A percentile compares a stretch with the other conserved stretches of the same genome.
Conservation (phyloP, 495 filamentous ascomycete species). For the Amorphotheca resinae region DNA sequence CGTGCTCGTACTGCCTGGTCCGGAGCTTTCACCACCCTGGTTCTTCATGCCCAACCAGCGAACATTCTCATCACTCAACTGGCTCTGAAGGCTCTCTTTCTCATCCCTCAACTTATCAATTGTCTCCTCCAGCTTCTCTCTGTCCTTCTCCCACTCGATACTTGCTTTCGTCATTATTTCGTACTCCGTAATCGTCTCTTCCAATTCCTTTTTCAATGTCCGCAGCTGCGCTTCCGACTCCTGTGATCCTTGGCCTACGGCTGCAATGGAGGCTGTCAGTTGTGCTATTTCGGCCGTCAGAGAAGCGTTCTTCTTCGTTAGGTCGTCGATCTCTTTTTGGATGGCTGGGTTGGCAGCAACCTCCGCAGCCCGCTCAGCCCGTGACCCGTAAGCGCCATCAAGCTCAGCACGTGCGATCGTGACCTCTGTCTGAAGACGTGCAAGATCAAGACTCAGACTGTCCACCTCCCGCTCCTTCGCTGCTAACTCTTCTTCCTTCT, state of each 20-base stretch:
- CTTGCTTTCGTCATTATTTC: slow-evolving; percentile 77
- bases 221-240: slow-evolving; percentile 46
- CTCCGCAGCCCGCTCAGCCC: slow-evolving; percentile 66
- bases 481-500: slow-evolving; percentile 11
- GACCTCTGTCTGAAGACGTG: slow-evolving; percentile 78
- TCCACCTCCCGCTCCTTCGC: slow-evolving; percentile 52
- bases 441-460: slow-evolving; percentile 66
- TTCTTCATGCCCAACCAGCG: slow-evolving; percentile 50
- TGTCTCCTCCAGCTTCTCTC: slow-evolving; percentile 59
- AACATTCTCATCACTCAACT: slow-evolving; percentile 60
- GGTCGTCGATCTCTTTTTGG: slow-evolving; percentile 49
- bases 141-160: slow-evolving; percentile 79
- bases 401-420: slow-evolving; percentile 89
- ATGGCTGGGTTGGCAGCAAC: slow-evolving; percentile 54
- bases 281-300: slow-evolving; percentile 45
- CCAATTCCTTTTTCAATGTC: slow-evolving; percentile 45
- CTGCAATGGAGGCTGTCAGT: slow-evolving; percentile 36
- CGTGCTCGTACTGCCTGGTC: slow-evolving; percentile 44
- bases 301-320: slow-evolving; percentile 47
- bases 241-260: slow-evolving; percentile 37
- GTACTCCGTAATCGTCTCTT: slow-evolving; percentile 71
- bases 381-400: slow-evolving; percentile 78
- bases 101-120: slow-evolving; percentile 60
- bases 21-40: slow-evolving; percentile 30
- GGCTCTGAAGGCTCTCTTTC: slow-evolving; percentile 52